Percentiles rank a stretch among this genome's conserved stretches.
phyloP scores from a whole-genome alignment of 2,329 filamentous ascomycete genomes.

The Claviceps sp. region DNA sequence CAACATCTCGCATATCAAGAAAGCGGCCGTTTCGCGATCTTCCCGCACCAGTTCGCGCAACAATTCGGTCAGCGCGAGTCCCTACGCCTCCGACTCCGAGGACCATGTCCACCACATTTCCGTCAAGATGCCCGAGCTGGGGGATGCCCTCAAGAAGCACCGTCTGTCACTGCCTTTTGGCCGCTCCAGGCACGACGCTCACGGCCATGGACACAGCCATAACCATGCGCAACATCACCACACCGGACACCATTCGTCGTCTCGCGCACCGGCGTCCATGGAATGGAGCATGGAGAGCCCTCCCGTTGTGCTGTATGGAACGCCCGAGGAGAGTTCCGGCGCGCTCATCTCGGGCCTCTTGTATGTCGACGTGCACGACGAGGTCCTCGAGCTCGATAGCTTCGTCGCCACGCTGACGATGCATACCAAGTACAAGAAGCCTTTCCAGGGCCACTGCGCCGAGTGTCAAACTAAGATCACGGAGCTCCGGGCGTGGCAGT shows the following conservation, averaged over 20 bases:
- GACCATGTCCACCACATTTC: conserved; percentile 12
- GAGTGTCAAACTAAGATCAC: conserved; percentile 61
- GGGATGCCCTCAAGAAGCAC: conserved; percentile 27
- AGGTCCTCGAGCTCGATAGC: conserved; percentile 51
- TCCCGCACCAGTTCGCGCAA: conserved; percentile 16
- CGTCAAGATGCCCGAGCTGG: conserved; percentile 25
- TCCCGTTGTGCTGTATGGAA: conserved; percentile 72
- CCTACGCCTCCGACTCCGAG: conserved; percentile 23
- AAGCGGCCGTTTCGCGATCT: conserved; percentile 17
- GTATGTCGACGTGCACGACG: conserved; percentile 57
- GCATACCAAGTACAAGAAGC: conserved; percentile 64
- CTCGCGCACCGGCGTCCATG: conserved; percentile 24
- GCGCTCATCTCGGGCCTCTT: conserved; percentile 77
- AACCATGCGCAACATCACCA: conserved; percentile 13
- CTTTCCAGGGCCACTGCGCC: conserved; percentile 64
- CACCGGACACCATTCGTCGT: conserved; percentile 10
- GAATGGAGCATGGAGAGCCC: conserved; percentile 67
- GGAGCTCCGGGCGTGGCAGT: conserved; percentile 66
- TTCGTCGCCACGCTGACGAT: conserved; percentile 62
- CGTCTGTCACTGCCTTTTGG: conserved; percentile 28
- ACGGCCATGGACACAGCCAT: not conserved
- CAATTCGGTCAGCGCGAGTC: conserved; percentile 18
- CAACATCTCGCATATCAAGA: conserved; percentile 29
- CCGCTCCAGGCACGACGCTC: conserved; percentile 6
- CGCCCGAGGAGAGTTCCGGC: conserved; percentile 61